Conservation (phyloP, 1,284 basidiomycete genomes). For the Phellopilus nigrolimitatus region DNA sequence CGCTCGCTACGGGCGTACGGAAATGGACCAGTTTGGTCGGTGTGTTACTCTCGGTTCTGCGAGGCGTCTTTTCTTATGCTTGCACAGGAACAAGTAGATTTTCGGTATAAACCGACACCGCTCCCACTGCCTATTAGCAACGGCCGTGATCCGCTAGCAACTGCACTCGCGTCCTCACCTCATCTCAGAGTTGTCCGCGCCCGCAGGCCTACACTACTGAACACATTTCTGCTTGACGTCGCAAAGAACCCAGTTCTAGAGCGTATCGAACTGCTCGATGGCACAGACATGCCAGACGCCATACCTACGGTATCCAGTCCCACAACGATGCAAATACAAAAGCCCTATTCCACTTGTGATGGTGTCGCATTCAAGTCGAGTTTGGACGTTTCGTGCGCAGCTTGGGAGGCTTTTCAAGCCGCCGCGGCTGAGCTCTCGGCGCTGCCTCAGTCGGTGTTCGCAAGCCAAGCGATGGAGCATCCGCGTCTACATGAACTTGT, state of each 20-base stretch:
- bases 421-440: neutral
- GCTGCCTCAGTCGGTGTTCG: conserved; percentile 15
- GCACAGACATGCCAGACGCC: conserved; percentile 17
- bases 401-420: neutral
- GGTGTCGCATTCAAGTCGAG: too few relatives aligned
- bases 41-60: conserved; percentile 18
- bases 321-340: neutral
- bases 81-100: conserved; percentile 39
- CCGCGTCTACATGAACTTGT: conserved; percentile 14
- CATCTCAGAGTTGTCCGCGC: conserved; percentile 40
- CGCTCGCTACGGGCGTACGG: conserved; percentile 5
- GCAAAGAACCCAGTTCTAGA: conserved; percentile 39
- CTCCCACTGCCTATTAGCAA: conserved; percentile 20
- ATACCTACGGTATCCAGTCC: neutral
- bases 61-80: conserved; percentile 9
- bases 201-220: conserved; percentile 45
- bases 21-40: conserved; percentile 15
- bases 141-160: conserved; percentile 26
- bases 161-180: conserved; percentile 34
- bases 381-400: neutral
- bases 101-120: conserved; percentile 42
- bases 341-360: neutral
- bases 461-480: conserved; percentile 8
- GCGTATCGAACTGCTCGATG: conserved; percentile 37
- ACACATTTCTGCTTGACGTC: conserved; percentile 39